These are phyloP conservation scores for Pseudogymnoascus sp. DNA, from an alignment of 2,329 filamentous ascomycete genomes.

Conservation along the genomic window DNA sequence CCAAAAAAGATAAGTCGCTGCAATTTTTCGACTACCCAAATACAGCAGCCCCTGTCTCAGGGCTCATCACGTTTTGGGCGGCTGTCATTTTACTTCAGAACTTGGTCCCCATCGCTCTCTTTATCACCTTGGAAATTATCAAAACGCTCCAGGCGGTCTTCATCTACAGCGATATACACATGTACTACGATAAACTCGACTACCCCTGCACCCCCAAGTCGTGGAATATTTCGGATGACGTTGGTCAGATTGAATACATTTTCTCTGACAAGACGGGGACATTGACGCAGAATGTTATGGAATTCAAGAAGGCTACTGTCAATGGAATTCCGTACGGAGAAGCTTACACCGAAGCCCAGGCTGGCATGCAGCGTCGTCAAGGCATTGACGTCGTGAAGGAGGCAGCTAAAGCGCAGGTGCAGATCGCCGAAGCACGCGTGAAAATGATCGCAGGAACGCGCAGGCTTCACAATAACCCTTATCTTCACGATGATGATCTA, in stretches of 20 bases:
- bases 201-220: conserved; percentile 95
- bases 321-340: conserved; percentile 96
- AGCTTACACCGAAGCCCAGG: conserved; percentile 93
- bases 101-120: conserved; percentile 94
- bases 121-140: conserved; percentile 94
- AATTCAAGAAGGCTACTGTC: conserved; percentile 97
- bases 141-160: conserved; percentile 89
- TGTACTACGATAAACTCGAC: conserved; percentile 95
- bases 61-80: conserved; percentile 96
- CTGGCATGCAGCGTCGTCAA: conserved; percentile 87
- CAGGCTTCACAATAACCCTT: conserved; percentile 77
- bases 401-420: conserved; percentile 57
- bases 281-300: conserved; percentile 89
- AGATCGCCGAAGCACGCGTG: conserved; percentile 70
- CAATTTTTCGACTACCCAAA: conserved; percentile 80
- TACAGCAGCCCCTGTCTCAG: conserved; percentile 28
- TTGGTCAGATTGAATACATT: conserved; percentile 98
- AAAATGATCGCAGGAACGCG: conserved; percentile 66
- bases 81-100: conserved; percentile 95
- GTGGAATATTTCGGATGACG: conserved; percentile 97
- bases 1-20: conserved; percentile 62
- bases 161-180: conserved; percentile 90
- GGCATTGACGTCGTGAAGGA: conserved; percentile 83
- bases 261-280: conserved; percentile 94
- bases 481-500: conserved; percentile 77